phyloP scores from a whole-genome alignment of 768 basidiomycete genomes.

The Leccinum variicolor region DNA sequence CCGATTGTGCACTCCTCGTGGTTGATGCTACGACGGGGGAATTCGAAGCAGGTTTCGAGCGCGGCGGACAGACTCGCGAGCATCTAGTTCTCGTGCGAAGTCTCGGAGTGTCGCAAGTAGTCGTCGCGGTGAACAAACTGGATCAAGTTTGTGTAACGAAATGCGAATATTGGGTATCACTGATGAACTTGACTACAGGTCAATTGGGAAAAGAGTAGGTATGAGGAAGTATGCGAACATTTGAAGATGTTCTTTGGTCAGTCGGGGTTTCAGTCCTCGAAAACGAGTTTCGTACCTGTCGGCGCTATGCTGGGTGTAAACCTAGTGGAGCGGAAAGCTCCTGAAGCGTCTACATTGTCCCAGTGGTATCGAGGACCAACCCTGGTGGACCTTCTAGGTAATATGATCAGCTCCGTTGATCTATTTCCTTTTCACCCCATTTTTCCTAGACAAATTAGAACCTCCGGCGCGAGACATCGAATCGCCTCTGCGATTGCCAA shows the following conservation, averaged over 20 bases:
- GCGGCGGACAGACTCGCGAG: slow-evolving; percentile 94
- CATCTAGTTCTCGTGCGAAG: slow-evolving; percentile 90
- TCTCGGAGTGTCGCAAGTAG: slow-evolving; percentile 85
- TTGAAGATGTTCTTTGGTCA: slow-evolving; percentile 81
- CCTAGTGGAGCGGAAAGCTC: slow-evolving; percentile 49
- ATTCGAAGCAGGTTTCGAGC: slow-evolving; percentile 94
- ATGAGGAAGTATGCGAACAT: slow-evolving; percentile 74
- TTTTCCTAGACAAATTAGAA: slow-evolving; percentile 65
- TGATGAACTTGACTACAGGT: slow-evolving; percentile 50
- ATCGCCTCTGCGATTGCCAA: slow-evolving; percentile 78
- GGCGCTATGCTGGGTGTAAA: slow-evolving; percentile 91
- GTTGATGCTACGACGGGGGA: slow-evolving; percentile 88
- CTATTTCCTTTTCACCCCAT: neutral
- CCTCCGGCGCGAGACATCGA: slow-evolving; percentile 77
- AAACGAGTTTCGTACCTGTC: slow-evolving; percentile 83
- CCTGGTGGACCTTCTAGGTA: slow-evolving; percentile 80
- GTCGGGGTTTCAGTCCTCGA: slow-evolving; percentile 79
- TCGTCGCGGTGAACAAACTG: slow-evolving; percentile 94
- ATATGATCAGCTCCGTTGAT: neutral
- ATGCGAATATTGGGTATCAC: neutral
- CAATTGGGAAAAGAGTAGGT: slow-evolving; percentile 79
- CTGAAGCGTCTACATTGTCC: slow-evolving; percentile 45
- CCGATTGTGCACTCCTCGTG: slow-evolving; percentile 91
- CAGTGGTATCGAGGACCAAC: slow-evolving; percentile 88
- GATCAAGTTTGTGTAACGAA: slow-evolving; percentile 52